These are phyloP conservation scores for Berkeleyomyces basicola DNA, from an alignment of 2,329 filamentous ascomycete species.

Conservation along the genomic window DNA sequence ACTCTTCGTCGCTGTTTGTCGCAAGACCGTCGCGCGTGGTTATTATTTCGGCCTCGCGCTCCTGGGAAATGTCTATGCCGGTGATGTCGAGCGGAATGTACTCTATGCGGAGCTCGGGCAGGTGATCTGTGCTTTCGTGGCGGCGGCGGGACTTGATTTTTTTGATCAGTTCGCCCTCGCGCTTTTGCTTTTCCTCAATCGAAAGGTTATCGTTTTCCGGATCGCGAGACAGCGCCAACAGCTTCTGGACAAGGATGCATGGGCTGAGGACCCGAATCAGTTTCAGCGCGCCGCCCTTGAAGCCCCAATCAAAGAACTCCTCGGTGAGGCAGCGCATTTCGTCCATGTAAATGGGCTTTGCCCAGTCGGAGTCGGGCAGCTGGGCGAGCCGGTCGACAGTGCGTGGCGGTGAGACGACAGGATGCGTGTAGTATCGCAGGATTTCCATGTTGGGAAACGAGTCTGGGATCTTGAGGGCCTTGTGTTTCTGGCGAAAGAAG, in stretches of 20 bases:
- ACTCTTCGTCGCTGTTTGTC: constrained; percentile 50
- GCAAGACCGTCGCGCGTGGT: constrained; percentile 38
- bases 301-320: constrained; percentile 76
- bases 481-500: constrained; percentile 63
- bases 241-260: constrained; percentile 49
- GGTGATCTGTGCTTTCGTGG: constrained; percentile 59
- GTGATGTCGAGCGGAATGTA: constrained; percentile 65
- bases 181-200: constrained; percentile 20
- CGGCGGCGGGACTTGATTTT: constrained; percentile 50
- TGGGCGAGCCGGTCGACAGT: constrained; percentile 37
- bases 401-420: constrained; percentile 52
- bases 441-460: constrained; percentile 67
- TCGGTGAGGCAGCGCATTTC: constrained; percentile 57
- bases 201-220: constrained; percentile 16
- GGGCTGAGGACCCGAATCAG: constrained; percentile 69
- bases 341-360: constrained; percentile 43
- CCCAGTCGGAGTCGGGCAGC: constrained; percentile 37
- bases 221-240: constrained; percentile 21
- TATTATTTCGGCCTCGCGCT: constrained; percentile 39
- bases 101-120: constrained; percentile 61
- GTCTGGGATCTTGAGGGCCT: constrained; percentile 56
- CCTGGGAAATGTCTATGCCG: constrained; percentile 55
- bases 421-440: constrained; percentile 74
- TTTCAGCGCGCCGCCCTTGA: constrained; percentile 62
- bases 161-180: constrained; percentile 40